Evolutionary conservation across 768 basidiomycete genomes (phyloP).

Genomic region (Serendipita sp.): DNA sequence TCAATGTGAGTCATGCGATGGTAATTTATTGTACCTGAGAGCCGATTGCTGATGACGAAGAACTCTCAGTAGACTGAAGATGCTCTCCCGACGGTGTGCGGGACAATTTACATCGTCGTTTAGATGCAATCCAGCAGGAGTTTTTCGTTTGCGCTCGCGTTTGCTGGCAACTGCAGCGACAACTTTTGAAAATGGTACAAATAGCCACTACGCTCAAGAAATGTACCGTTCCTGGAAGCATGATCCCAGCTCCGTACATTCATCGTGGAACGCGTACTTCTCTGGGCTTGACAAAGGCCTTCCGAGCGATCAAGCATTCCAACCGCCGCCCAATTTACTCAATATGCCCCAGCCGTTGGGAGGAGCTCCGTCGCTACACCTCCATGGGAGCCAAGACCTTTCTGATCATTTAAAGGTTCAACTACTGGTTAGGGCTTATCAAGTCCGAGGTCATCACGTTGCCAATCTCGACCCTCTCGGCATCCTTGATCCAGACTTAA

Average conservation of each 20-base stretch:
- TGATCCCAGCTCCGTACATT: conserved; percentile 84
- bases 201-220: conserved; percentile 80
- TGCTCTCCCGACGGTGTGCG: conserved; percentile 2
- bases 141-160: background rate
- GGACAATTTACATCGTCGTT: background rate
- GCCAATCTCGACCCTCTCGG: conserved; percentile 94
- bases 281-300: conserved; percentile 76
- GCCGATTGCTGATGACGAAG: background rate
- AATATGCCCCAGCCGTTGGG: conserved; percentile 52
- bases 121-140: background rate
- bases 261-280: conserved; percentile 92
- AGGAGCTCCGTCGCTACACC: conserved; percentile 63
- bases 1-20: background rate
- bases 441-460: conserved; percentile 95
- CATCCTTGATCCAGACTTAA: conserved; percentile 79
- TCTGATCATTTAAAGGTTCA: conserved; percentile 95
- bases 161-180: conserved; percentile 17
- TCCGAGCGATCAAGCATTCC: conserved; percentile 63
- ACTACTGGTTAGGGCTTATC: conserved; percentile 94
- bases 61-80: background rate
- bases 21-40: background rate
- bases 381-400: conserved; percentile 49
- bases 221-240: conserved; percentile 90
- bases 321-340: conserved; percentile 54
- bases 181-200: conserved; percentile 85